Percentiles rank a stretch among this genome's conserved stretches.
Conservation (phyloP, 768 basidiomycete genomes). For the Hysterangium stoloniferum region DNA sequence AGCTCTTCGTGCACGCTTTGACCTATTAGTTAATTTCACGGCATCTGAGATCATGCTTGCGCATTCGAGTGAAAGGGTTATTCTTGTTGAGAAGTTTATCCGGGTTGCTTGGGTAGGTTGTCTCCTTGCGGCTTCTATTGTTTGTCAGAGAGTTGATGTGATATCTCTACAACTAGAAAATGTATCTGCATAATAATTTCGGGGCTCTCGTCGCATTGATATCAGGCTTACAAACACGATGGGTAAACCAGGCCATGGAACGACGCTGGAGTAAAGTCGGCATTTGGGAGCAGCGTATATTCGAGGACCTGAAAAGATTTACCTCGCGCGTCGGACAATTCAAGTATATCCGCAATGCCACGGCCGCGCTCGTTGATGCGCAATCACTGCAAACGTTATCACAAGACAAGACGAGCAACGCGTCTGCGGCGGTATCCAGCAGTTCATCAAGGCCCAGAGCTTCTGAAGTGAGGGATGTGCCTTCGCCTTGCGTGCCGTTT, state of each 20-base stretch:
- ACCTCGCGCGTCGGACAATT: constrained; percentile 61
- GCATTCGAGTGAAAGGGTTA: constrained; percentile 51
- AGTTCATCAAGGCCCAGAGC: constrained; percentile 29
- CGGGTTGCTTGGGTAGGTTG: constrained; percentile 73
- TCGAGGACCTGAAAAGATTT: constrained; percentile 63
- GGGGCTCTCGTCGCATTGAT: constrained; percentile 75
- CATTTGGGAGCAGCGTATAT: constrained; percentile 63
- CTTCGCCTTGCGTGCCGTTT: constrained; percentile 70
- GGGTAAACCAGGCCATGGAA: constrained; percentile 59
- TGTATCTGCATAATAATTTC: constrained; percentile 70
- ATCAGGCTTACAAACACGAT: constrained; percentile 61
- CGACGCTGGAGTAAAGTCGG: constrained; percentile 61
- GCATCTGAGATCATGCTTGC: constrained; percentile 77
- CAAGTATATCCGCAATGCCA: constrained; percentile 59
- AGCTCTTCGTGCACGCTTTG: constrained; percentile 74
- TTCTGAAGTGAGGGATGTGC: constrained; percentile 18
- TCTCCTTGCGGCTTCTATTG: not conserved
- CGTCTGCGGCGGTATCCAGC: constrained; percentile 30
- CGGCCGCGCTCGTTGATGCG: constrained; percentile 56
- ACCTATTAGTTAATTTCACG: constrained; percentile 75
- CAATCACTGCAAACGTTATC: constrained; percentile 50
- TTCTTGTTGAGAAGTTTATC: constrained; percentile 71
- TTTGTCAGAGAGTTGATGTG: not conserved
- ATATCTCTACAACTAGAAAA: constrained; percentile 47
- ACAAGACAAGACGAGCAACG: constrained; percentile 31